These are phyloP conservation scores for Isatis lusitanica DNA, from an alignment of 441 rosid genomes.

Conservation along the genomic window DNA sequence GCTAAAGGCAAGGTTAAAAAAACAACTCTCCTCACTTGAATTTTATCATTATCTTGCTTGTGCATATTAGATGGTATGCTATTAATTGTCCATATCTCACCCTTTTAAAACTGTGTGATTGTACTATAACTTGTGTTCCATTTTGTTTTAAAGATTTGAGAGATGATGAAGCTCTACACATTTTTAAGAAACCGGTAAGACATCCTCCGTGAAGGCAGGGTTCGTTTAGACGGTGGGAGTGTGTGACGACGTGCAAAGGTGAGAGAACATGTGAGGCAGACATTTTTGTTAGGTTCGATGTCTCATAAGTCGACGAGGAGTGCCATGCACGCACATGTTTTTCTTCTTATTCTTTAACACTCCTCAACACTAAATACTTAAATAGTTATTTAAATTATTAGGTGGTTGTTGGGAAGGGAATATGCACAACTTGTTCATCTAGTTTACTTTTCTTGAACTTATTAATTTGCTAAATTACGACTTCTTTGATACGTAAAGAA, in stretches of 20 bases:
- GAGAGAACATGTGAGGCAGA: slow-evolving; percentile 11
- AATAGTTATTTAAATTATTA: neutral
- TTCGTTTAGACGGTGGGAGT: neutral
- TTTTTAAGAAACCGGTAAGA: neutral
- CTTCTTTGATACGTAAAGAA: too few relatives aligned
- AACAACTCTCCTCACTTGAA: too few relatives aligned
- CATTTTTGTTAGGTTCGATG: slow-evolving; percentile 4
- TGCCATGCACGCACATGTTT: slow-evolving; percentile 17
- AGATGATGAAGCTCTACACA: neutral
- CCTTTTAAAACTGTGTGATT: too few relatives aligned
- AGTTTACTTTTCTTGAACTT: too few relatives aligned
- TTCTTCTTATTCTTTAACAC: neutral
- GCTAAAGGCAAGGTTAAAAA: too few relatives aligned
- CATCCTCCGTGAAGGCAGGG: neutral
- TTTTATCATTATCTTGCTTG: too few relatives aligned
- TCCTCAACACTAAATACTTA: neutral
- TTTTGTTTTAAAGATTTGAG: too few relatives aligned
- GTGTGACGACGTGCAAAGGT: neutral
- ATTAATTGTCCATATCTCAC: too few relatives aligned
- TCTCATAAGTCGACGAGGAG: slow-evolving; percentile 5
- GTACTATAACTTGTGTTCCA: too few relatives aligned
- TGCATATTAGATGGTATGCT: too few relatives aligned
- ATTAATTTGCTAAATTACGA: too few relatives aligned
- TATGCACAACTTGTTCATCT: neutral
- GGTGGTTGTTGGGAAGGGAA: neutral